Evolutionary conservation across 2,329 filamentous ascomycete genomes (phyloP), one percentile per base, ranked within the genome.

Genomic region (Pyricularia grisea): DNA sequence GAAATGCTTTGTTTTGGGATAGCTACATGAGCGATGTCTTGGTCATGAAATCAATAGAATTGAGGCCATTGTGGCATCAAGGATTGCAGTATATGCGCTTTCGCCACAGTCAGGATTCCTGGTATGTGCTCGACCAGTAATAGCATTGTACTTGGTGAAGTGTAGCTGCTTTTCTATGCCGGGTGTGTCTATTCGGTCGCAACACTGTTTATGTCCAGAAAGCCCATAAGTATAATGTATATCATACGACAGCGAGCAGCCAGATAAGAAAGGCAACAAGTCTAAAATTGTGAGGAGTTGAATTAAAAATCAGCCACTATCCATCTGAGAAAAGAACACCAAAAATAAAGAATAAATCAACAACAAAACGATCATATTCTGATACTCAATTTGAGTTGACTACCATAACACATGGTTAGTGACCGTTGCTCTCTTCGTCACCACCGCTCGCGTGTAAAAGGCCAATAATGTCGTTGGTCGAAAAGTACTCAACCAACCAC

Each of bases 401-500:
- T 55, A 55, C 20, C 42, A 55, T n/a, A 6, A 20, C 4, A 12
- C 7, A n/a, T 12, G 7, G 5, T n/a, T 10, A 55, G 20, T n/a
- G 5, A 2, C 42, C 42, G 3, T n/a, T 10, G 42, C n/a, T 55
- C 6, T 55, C 42, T n/a, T 55, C 42, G 63, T 63, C 36, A 55
- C 68, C 10, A 73, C 69, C 14, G 70, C 73, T 4, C 71, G 71
- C 55, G 20, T 83, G 83, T 72, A 85, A 88, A 68, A 87, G 83
- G 36, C 82, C 84, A 58, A 91, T 74, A 70, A 91, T 84, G 74
- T 92, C 89, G 66, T 61, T 28, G 28, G 84, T 85, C 0, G 90
- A 90, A 7, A 93, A 79, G 70, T 91, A 92, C 73, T 92, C 91
- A 12, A 55, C 42, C 42, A 93, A 80, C 90, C 91, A 94, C 3